These are phyloP conservation scores for Eucalyptus curtisii DNA, from an alignment of 345 rosid species.

Conservation along the genomic window DNA sequence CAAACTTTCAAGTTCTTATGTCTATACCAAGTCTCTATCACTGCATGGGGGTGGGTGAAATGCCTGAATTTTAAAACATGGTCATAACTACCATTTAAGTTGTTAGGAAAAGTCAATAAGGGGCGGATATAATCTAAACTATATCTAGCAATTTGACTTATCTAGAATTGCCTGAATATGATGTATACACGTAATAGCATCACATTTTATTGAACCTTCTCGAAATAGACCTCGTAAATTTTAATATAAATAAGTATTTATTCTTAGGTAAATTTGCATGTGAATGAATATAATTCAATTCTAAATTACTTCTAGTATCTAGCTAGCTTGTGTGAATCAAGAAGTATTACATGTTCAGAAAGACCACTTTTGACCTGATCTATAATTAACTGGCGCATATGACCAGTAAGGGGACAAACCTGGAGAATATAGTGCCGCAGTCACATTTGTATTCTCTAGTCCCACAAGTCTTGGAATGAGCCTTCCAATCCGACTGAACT, in stretches of 20 bases:
- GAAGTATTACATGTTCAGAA: neutral
- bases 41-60: neutral
- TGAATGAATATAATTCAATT: neutral
- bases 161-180: neutral
- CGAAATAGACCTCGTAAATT: neutral
- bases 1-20: neutral
- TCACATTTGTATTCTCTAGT: conserved; percentile 8
- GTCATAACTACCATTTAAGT: neutral
- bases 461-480: conserved; percentile 8
- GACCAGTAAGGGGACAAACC: neutral
- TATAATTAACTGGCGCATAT: neutral
- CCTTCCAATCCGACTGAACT: conserved; percentile 7
- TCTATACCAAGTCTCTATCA: neutral
- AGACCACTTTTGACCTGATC: neutral
- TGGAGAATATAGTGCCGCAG: neutral
- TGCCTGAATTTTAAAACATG: neutral
- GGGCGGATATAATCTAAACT: neutral
- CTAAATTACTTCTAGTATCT: neutral
- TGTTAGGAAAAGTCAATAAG: neutral
- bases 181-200: neutral
- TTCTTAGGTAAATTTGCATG: neutral
- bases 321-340: neutral
- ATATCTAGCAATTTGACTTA: neutral
- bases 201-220: neutral
- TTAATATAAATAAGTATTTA: neutral